These are phyloP conservation scores for Populus tomentosa DNA, from an alignment of 441 rosid genomes.

Conservation along the genomic window DNA sequence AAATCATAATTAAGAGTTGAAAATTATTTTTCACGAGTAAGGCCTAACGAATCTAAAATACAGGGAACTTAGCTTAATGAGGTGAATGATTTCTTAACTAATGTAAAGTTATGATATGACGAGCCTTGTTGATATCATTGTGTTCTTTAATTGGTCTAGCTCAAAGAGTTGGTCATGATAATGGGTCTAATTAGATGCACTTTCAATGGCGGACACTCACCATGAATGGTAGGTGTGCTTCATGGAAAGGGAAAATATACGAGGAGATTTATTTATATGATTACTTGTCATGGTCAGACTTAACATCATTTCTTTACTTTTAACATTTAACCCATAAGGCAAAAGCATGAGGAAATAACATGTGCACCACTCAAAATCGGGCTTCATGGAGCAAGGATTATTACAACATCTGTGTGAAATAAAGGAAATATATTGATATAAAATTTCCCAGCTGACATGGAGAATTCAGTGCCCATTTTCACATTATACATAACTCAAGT, in stretches of 20 bases:
- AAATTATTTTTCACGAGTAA: no score
- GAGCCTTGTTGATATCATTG: not conserved
- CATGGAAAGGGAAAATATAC: constrained; percentile 18
- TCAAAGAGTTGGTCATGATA: constrained; percentile 16
- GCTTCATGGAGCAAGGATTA: not conserved
- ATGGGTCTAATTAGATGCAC: constrained; percentile 20
- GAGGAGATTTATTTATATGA: constrained; percentile 18
- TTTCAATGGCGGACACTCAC: constrained; percentile 42
- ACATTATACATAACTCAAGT: constrained; percentile 19
- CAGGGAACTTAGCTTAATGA: not conserved
- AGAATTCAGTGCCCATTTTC: constrained; percentile 19
- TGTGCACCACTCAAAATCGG: not conserved
- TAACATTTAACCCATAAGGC: constrained; percentile 12
- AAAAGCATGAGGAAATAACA: constrained; percentile 16
- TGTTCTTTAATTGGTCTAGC: constrained; percentile 10
- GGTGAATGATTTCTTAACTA: not conserved
- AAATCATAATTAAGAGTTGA: no score
- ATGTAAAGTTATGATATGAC: not conserved
- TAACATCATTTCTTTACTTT: constrained; percentile 27
- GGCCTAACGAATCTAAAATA: no score
- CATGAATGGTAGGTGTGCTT: constrained; percentile 35
- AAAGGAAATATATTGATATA: not conserved
- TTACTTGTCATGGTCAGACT: constrained; percentile 27
- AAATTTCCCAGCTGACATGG: constrained; percentile 7
- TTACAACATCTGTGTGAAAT: not conserved